A percentile compares a stretch with the other conserved stretches of the same genome.
phyloP scores from a whole-genome alignment of 768 basidiomycete species.

The Mycena olivaceomarginata region DNA sequence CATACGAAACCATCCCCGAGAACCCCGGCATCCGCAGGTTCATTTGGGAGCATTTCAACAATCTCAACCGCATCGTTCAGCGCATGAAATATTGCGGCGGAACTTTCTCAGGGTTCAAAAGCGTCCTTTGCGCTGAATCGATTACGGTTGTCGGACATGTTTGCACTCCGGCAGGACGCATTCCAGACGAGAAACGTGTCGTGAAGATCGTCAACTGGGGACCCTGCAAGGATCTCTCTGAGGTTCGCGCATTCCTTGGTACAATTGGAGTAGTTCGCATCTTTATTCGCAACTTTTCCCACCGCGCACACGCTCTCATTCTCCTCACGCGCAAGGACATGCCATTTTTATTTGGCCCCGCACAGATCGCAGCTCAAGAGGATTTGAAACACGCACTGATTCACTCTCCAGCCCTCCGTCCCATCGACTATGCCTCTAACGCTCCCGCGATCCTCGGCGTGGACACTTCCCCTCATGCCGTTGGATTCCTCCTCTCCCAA shows the following conservation, averaged over 20 bases:
- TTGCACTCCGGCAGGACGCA: constrained; percentile 10
- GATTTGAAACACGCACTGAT: constrained; percentile 21
- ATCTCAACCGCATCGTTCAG: too few species aligned
- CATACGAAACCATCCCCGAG: too few species aligned
- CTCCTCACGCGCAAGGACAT: not conserved
- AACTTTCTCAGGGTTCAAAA: constrained; percentile 36
- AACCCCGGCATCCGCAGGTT: not conserved
- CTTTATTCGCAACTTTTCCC: constrained; percentile 2
- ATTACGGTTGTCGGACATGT: constrained; percentile 2
- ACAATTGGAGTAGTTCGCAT: constrained; percentile 9
- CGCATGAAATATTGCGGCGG: constrained; percentile 24
- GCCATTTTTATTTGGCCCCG: constrained; percentile 6
- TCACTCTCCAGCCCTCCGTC: constrained; percentile 39
- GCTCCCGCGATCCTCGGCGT: constrained; percentile 58
- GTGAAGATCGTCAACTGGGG: constrained; percentile 5
- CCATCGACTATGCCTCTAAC: constrained; percentile 48
- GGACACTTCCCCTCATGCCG: constrained; percentile 57
- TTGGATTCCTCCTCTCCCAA: constrained; percentile 62
- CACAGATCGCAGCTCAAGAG: not conserved
- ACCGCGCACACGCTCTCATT: constrained; percentile 2
- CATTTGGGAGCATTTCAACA: not conserved
- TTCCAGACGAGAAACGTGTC: constrained; percentile 7
- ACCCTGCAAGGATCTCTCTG: not conserved
- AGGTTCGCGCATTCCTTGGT: not conserved
- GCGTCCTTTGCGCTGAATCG: not conserved